Evolutionary conservation across 257 asterid species (phyloP), one percentile per base, ranked within the genome.

Genomic region (Ligustrum vulgare): DNA sequence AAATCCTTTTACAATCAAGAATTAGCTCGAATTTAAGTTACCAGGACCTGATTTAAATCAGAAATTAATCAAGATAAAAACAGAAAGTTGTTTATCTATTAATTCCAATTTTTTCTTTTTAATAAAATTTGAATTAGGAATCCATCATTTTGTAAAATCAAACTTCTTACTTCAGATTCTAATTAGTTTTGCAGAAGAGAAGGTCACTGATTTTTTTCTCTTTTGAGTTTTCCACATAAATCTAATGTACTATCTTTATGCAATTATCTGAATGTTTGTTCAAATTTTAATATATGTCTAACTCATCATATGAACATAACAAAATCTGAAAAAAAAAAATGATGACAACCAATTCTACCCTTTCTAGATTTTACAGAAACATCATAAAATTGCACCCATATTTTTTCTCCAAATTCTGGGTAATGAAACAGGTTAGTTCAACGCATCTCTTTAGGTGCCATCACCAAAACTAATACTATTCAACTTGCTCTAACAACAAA

Each of bases 401-500:
- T 51, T 5, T 51, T 18, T 51, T 51, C 22, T 6, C 62, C 62
- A 0, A 18, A 18, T 18, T 18, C n/a, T 18, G 9, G 62, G 7
- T 1, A 51, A 51, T 7, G 11, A n/a, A 16, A 51, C 62, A 51
- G 23, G 25, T 18, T 18, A 51, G 25, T 51, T 51, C 11, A n/a
- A 6, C 23, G 0, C 6, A 10, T 9, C 62, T 16, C 20, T 47
- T 47, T 16, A 47, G 56, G 3, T 39, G 15, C 47, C 47, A 39
- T 39, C 13, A 39, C 47, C 9, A 45, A 20, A 75, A 45, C 63
- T 20, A 18, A 56, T 25, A 51, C 37, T 28, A 28, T 28, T 65
- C 34, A 75, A 67, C 65, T 67, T 5, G 74, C 36, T 77, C 76
- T 18, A 62, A 20, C 10, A 69, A 23, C 31, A 56, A 15, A 23